Evolutionary conservation across 2,329 filamentous ascomycete species (phyloP).

Genomic region (Colletotrichum sansevieriae): DNA sequence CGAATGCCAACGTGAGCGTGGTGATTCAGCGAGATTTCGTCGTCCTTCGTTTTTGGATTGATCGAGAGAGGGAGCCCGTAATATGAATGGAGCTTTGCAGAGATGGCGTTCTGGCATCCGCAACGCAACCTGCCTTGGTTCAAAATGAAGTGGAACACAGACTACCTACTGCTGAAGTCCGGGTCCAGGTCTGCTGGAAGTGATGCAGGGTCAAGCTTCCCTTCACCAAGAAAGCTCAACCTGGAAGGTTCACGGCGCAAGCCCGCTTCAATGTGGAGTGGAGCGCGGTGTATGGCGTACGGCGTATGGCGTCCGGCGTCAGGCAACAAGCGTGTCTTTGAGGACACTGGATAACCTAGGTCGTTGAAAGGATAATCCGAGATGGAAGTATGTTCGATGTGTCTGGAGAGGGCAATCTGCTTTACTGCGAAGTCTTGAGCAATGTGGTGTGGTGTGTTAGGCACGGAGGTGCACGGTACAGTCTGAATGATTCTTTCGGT

Average conservation of each 20-base stretch:
- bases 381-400: not conserved
- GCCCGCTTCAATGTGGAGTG: constrained; percentile 12
- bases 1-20: not conserved
- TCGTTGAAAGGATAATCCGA: not conserved
- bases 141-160: not conserved
- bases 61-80: not conserved
- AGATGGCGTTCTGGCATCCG: not conserved
- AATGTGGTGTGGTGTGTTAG: not conserved
- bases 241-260: constrained; percentile 27
- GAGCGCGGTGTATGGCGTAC: constrained; percentile 3
- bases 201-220: constrained; percentile 23
- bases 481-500: not conserved
- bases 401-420: not conserved
- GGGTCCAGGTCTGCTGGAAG: not conserved
- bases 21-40: too few relatives aligned
- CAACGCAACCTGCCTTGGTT: not conserved
- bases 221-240: constrained; percentile 26
- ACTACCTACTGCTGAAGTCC: not conserved
- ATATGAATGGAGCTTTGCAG: not conserved
- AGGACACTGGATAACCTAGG: not conserved
- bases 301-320: not conserved
- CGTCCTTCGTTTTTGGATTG: not conserved
- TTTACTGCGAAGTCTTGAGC: not conserved
- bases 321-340: not conserved
- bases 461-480: not conserved